Percentiles rank a stretch among this genome's conserved stretches.
Conservation (phyloP, 768 basidiomycete species). For the Serpula lacrymans region DNA sequence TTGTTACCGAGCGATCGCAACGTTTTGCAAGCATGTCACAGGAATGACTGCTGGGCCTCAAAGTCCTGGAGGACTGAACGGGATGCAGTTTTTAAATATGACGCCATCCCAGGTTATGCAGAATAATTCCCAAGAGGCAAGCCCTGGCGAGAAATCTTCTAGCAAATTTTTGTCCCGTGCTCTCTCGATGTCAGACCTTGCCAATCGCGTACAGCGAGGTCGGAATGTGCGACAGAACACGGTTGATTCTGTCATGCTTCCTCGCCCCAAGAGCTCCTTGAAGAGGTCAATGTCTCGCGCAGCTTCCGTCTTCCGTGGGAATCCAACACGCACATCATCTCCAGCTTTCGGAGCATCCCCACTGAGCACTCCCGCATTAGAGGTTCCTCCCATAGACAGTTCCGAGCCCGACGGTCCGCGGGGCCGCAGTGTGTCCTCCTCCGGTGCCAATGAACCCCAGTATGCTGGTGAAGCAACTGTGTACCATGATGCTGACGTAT, state of each 20-base stretch:
- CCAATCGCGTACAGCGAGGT: background rate
- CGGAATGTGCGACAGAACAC: background rate
- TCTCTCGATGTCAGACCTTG: slow-evolving; percentile 7
- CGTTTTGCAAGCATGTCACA: slow-evolving; percentile 65
- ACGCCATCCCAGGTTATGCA: too few species aligned
- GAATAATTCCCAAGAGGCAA: slow-evolving; percentile 6
- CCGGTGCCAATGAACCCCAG: slow-evolving; percentile 14
- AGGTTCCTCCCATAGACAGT: slow-evolving; percentile 8
- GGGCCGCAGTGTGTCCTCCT: slow-evolving; percentile 10
- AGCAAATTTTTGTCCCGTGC: slow-evolving; percentile 3
- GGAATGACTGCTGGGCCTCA: slow-evolving; percentile 42
- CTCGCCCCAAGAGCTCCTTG: background rate
- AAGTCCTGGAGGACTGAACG: too few species aligned
- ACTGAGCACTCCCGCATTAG: slow-evolving; percentile 1
- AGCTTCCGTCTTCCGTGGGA: slow-evolving; percentile 14
- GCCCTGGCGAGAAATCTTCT: background rate
- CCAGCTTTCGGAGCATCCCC: slow-evolving; percentile 19
- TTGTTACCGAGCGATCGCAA: slow-evolving; percentile 75
- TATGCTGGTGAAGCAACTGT: slow-evolving; percentile 61
- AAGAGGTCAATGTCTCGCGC: slow-evolving; percentile 12
- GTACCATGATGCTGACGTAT: slow-evolving; percentile 51
- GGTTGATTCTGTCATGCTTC: background rate
- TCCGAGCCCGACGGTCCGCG: slow-evolving; percentile 17
- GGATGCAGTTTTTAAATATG: too few species aligned
- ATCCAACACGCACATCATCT: slow-evolving; percentile 7